A percentile compares a stretch with the other conserved stretches of the same genome.
These are phyloP conservation scores for Aphanomyces euteiches DNA, from an alignment of 352 stramenopile genomes.

Conservation along the genomic window DNA sequence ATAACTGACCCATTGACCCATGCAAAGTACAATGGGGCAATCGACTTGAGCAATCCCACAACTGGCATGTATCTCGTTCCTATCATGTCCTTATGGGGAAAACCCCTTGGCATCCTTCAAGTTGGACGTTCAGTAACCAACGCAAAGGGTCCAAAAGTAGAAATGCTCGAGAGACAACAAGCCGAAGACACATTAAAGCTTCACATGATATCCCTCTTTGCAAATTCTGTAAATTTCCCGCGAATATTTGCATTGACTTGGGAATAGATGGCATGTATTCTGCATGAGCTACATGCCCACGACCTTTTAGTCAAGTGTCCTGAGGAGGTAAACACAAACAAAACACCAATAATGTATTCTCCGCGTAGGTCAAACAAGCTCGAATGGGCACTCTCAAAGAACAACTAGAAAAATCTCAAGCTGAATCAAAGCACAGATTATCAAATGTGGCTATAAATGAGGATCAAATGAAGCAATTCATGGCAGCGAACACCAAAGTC, in stretches of 20 bases:
- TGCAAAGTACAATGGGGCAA: slow-evolving; percentile 63
- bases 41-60: slow-evolving; percentile 55
- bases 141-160: slow-evolving; percentile 31
- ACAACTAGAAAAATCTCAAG: neutral
- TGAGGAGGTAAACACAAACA: slow-evolving; percentile 35
- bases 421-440: neutral
- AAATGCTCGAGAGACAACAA: slow-evolving; percentile 43
- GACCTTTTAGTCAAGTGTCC: slow-evolving; percentile 52
- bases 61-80: slow-evolving; percentile 55
- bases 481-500: neutral
- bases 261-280: slow-evolving; percentile 43
- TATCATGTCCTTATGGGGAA: slow-evolving; percentile 52
- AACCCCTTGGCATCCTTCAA: slow-evolving; percentile 59
- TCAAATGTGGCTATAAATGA: neutral
- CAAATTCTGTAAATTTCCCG: slow-evolving; percentile 32
- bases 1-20: slow-evolving; percentile 47
- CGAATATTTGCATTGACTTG: neutral
- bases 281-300: slow-evolving; percentile 53
- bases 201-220: slow-evolving; percentile 54
- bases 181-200: slow-evolving; percentile 53
- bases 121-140: slow-evolving; percentile 42
- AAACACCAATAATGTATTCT: neutral
- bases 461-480: neutral
- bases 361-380: neutral
- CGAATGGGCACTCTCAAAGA: neutral